These are phyloP conservation scores for Boletus tomentosulus DNA, from an alignment of 768 basidiomycete genomes.

Conservation along the genomic window DNA sequence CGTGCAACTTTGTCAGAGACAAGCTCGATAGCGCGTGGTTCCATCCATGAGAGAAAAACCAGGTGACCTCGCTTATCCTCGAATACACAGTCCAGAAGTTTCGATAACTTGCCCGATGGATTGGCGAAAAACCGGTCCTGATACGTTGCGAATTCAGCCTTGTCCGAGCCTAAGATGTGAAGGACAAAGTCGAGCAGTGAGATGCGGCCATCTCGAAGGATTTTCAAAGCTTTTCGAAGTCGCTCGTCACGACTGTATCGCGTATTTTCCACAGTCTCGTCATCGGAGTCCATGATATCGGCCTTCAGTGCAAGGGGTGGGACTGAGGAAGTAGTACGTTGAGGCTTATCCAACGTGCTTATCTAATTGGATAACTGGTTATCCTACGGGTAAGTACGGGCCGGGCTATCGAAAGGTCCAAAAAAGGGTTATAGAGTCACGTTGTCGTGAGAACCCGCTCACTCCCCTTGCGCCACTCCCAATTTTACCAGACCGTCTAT, in stretches of 20 bases:
- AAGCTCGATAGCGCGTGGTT: neutral
- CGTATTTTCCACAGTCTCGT: neutral
- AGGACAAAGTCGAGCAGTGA: conserved; percentile 1
- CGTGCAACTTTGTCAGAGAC: neutral
- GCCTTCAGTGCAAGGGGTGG: too few relatives aligned
- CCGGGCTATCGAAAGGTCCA: neutral
- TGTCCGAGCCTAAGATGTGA: neutral
- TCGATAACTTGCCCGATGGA: neutral
- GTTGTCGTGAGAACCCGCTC: neutral
- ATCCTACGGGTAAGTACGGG: neutral
- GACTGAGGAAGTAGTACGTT: too few relatives aligned
- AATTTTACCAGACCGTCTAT: conserved; percentile 3
- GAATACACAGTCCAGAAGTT: neutral
- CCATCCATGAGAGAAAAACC: neutral
- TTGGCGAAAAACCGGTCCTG: neutral
- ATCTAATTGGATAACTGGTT: neutral
- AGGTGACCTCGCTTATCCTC: neutral
- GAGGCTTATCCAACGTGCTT: neutral
- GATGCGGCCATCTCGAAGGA: neutral
- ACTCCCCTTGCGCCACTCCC: neutral
- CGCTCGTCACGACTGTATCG: neutral
- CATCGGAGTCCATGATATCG: neutral
- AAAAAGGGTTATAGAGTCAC: neutral
- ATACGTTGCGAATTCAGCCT: neutral
- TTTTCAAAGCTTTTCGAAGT: neutral